These are phyloP conservation scores for Ophiocordyceps camponoti-saundersi DNA, from an alignment of 2,329 filamentous ascomycete species.

Conservation along the genomic window DNA sequence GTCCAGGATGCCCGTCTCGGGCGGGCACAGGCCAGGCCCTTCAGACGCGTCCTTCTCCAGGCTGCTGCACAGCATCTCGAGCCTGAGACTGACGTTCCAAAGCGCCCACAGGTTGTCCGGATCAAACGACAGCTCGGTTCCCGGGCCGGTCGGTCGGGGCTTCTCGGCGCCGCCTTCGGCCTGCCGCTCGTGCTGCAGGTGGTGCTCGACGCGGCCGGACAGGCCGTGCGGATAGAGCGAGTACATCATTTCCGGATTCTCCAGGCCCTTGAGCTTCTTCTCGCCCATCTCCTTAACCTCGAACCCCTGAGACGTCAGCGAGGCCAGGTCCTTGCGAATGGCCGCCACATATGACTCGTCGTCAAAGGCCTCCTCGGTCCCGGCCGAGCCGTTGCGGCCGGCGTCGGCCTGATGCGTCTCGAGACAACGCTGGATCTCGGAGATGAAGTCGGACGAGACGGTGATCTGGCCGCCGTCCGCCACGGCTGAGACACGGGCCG, in stretches of 20 bases:
- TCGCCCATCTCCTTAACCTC: conserved; percentile 95
- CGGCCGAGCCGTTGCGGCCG: conserved; percentile 51
- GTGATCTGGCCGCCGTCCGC: conserved; percentile 95
- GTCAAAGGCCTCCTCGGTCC: conserved; percentile 50
- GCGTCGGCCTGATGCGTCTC: conserved; percentile 72
- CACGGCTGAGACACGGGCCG: conserved; percentile 81
- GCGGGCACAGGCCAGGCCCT: conserved; percentile 49
- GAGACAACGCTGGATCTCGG: conserved; percentile 80
- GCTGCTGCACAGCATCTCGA: conserved; percentile 85
- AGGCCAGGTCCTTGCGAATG: conserved; percentile 75
- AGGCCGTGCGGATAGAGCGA: conserved; percentile 86
- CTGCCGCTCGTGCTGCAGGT: conserved; percentile 31
- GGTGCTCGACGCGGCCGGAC: conserved; percentile 59
- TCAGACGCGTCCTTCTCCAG: conserved; percentile 52
- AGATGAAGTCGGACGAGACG: conserved; percentile 92
- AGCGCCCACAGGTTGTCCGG: conserved; percentile 76
- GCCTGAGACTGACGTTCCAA: conserved; percentile 73
- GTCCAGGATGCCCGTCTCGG: conserved; percentile 72
- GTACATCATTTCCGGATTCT: conserved; percentile 93
- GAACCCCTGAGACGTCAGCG: conserved; percentile 80
- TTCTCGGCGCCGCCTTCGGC: conserved; percentile 31
- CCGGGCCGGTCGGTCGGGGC: conserved; percentile 43
- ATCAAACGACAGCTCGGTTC: conserved; percentile 57
- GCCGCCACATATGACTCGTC: conserved; percentile 59
- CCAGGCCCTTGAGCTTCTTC: conserved; percentile 85